A percentile compares a stretch with the other conserved stretches of the same genome.
Evolutionary conservation across 2,329 filamentous ascomycete genomes (phyloP).

Genomic region (Passalora sequoiae): DNA sequence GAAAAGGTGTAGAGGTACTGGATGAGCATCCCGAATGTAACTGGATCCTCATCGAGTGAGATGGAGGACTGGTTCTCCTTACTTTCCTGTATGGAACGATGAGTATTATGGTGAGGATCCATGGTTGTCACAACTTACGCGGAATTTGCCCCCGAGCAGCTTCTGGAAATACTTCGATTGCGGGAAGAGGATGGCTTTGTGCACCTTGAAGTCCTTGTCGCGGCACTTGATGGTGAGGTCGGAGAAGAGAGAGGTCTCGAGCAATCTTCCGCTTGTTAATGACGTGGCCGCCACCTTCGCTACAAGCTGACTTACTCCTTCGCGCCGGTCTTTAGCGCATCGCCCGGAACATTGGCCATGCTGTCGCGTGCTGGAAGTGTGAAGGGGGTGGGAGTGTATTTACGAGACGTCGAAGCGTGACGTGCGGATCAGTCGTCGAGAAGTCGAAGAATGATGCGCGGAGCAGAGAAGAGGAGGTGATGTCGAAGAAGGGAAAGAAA

Average conservation of each 20-base stretch:
- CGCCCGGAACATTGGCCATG: too few relatives aligned
- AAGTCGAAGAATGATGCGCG: too few relatives aligned
- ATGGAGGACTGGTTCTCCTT: slow-evolving; percentile 12
- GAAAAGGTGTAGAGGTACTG: slow-evolving; percentile 22
- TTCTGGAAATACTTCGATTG: slow-evolving; percentile 41
- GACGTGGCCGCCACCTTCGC: too few relatives aligned
- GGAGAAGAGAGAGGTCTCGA: slow-evolving; percentile 31
- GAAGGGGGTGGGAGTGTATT: too few relatives aligned
- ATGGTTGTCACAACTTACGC: slow-evolving; percentile 13
- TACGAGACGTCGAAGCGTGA: too few relatives aligned
- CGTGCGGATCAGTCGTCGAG: too few relatives aligned
- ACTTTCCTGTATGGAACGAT: too few relatives aligned
- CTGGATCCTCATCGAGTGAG: slow-evolving; percentile 16
- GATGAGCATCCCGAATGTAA: slow-evolving; percentile 15
- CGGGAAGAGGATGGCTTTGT: slow-evolving; percentile 39
- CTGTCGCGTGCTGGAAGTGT: too few relatives aligned
- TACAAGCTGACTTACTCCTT: background rate
- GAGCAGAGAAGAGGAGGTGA: too few relatives aligned
- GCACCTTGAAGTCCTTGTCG: slow-evolving; percentile 37
- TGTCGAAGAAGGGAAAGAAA: too few relatives aligned
- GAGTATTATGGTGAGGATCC: too few relatives aligned
- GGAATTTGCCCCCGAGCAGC: slow-evolving; percentile 29
- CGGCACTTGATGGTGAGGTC: slow-evolving; percentile 42
- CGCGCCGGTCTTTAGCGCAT: background rate
- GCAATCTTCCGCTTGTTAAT: slow-evolving; percentile 8